phyloP scores from a whole-genome alignment of 1,284 basidiomycete genomes.

The Coniferiporia sulphurascens region DNA sequence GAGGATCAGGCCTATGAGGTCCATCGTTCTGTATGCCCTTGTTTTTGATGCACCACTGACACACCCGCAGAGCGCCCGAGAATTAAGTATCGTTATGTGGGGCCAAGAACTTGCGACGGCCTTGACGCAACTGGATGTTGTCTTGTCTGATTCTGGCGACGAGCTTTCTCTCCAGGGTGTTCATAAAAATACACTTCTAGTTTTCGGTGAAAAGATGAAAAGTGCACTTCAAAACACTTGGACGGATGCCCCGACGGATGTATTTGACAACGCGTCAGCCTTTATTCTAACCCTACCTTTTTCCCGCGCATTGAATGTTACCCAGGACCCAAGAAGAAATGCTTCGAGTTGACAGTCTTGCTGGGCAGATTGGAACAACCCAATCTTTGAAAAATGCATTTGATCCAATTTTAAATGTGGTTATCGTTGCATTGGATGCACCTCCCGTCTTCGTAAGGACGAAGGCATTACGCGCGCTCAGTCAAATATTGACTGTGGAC shows the following conservation, averaged over 20 bases:
- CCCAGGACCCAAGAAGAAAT: slow-evolving; percentile 63
- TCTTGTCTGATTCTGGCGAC: slow-evolving; percentile 35
- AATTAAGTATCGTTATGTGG: slow-evolving; percentile 66
- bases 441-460: slow-evolving; percentile 84
- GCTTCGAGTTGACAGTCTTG: slow-evolving; percentile 56
- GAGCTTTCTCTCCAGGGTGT: slow-evolving; percentile 23
- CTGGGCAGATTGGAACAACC: slow-evolving; percentile 72
- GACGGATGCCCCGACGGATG: slow-evolving; percentile 59
- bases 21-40: slow-evolving; percentile 23
- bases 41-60: slow-evolving; percentile 1
- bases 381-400: slow-evolving; percentile 75
- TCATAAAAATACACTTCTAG: slow-evolving; percentile 32
- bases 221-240: slow-evolving; percentile 59
- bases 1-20: slow-evolving; percentile 79
- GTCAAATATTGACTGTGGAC: slow-evolving; percentile 82
- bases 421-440: slow-evolving; percentile 74
- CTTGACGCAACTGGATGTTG: slow-evolving; percentile 48
- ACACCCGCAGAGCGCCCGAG: slow-evolving; percentile 64
- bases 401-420: slow-evolving; percentile 72
- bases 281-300: background rate
- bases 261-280: slow-evolving; percentile 71
- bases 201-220: slow-evolving; percentile 54
- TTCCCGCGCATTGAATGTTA: background rate
- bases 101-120: slow-evolving; percentile 69
- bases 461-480: slow-evolving; percentile 83